Evolutionary conservation across 169 alveolate species (phyloP), one percentile per base, ranked within the genome.

Genomic region (Amoebophrya sp.): DNA sequence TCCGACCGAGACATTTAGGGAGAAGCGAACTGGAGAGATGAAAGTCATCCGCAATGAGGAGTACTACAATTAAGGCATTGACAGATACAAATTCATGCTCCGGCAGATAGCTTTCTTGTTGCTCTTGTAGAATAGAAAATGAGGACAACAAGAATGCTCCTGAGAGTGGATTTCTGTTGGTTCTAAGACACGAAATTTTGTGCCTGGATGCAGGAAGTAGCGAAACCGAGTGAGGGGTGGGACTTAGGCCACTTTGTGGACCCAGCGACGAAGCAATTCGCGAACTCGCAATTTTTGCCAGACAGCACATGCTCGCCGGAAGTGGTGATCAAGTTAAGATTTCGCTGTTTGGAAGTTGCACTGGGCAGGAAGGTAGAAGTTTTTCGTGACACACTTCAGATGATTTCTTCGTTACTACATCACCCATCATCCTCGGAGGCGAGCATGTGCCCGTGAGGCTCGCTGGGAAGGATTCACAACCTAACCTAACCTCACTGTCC

Each of bases 221-320:
- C 83, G 12, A 10, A 65, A 36, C 83, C 83, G 83, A 6, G 33
- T 26, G 83, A 29, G 36, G 83, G 83, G 33, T 65, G 83, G 83
- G 83, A 65, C 26, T 26, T 65, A 36, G 83, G 83, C 12, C 83
- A 65, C 26, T 65, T 65, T 65, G 83, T 65, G 83, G 83, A 65
- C 83, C 83, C 83, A 36, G 83, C 83, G 83, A 65, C 83, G 83
- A 65, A 65, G 26, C 18, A 6, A 29, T 65, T 65, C 83, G 83
- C 83, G 83, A 36, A 65, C 2, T 26, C 3, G 83, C 83, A 65
- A 36, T 65, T 65, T 36, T 1, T 18, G 36, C 83, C 83, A 6
- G 83, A 65, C 83, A 0, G 33, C 39, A 65, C 83, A 36, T 65
- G 83, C 83, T 1, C 83, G 2, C 36, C 83, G 33, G 83, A 65